These are phyloP conservation scores for Rickenella mellea DNA, from an alignment of 768 basidiomycete genomes.

Conservation along the genomic window DNA sequence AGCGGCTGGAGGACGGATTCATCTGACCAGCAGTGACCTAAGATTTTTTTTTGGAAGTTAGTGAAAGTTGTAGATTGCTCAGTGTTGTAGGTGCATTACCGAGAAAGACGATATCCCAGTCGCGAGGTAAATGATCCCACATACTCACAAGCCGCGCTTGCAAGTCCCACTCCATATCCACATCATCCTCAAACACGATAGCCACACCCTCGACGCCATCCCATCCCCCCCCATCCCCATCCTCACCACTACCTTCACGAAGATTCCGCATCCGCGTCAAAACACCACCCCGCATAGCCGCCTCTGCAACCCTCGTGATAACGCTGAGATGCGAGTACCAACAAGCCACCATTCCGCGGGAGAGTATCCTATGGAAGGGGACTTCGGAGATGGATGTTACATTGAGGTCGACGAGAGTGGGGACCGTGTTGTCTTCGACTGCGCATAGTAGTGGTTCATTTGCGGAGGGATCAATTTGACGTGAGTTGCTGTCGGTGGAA, in stretches of 20 bases:
- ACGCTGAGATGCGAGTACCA: constrained; percentile 60
- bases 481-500: neutral
- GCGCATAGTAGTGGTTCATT: constrained; percentile 32
- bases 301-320: no score
- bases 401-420: constrained; percentile 3
- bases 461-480: neutral
- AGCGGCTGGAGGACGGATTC: constrained; percentile 41
- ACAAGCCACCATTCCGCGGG: constrained; percentile 53
- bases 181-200: constrained; percentile 68
- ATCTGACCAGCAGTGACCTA: constrained; percentile 17
- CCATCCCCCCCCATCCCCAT: constrained; percentile 5
- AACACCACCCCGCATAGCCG: no score
- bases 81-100: constrained; percentile 28
- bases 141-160: constrained; percentile 26
- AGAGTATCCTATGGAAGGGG: constrained; percentile 42
- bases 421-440: constrained; percentile 27
- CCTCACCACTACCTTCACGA: constrained; percentile 23
- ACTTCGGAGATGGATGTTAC: constrained; percentile 22
- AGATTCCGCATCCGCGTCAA: no score
- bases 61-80: no score
- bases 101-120: constrained; percentile 70
- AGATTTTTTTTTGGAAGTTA: no score
- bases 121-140: constrained; percentile 43
- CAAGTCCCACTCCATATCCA: constrained; percentile 68
- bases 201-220: constrained; percentile 24